Percentiles rank a stretch among this genome's conserved stretches.
Conservation (phyloP, 1,284 basidiomycete genomes). For the Trichosporon sp. region DNA sequence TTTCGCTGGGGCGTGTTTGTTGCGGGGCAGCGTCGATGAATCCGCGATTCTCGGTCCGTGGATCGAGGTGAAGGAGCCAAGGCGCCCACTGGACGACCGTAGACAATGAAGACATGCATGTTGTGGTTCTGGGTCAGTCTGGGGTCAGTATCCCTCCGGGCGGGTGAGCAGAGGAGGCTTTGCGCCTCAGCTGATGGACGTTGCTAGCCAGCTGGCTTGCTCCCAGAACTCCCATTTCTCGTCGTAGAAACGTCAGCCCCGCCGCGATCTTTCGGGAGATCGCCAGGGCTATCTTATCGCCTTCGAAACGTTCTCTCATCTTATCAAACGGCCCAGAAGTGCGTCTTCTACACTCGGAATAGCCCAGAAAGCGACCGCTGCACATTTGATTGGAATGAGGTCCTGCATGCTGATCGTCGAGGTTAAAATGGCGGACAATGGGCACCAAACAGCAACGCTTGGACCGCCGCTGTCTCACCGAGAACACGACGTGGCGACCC, state of each 20-base stretch:
- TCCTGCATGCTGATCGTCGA: not conserved
- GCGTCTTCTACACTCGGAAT: not conserved
- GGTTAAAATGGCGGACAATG: not conserved
- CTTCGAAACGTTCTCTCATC: conserved; percentile 4
- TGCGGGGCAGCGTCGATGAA: too few species aligned
- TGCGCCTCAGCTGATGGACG: not conserved
- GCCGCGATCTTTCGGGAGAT: not conserved
- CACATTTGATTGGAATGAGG: conserved; percentile 19
- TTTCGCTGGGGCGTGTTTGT: not conserved
- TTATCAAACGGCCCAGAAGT: not conserved
- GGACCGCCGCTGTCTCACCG: not conserved
- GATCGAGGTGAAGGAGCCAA: not conserved
- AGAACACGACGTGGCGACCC: not conserved
- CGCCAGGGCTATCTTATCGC: not conserved
- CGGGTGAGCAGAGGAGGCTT: not conserved
- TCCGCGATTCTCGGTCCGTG: too few species aligned
- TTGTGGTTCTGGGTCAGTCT: not conserved
- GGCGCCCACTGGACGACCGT: not conserved
- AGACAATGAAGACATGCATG: not conserved
- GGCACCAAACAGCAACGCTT: not conserved
- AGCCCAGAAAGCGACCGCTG: not conserved
- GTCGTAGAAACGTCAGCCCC: not conserved
- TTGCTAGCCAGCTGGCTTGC: not conserved
- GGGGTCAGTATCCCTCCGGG: not conserved
- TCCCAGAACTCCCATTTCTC: not conserved